These are phyloP conservation scores for Farysia itapuensis DNA, from an alignment of 1,284 basidiomycete genomes.

Conservation along the genomic window DNA sequence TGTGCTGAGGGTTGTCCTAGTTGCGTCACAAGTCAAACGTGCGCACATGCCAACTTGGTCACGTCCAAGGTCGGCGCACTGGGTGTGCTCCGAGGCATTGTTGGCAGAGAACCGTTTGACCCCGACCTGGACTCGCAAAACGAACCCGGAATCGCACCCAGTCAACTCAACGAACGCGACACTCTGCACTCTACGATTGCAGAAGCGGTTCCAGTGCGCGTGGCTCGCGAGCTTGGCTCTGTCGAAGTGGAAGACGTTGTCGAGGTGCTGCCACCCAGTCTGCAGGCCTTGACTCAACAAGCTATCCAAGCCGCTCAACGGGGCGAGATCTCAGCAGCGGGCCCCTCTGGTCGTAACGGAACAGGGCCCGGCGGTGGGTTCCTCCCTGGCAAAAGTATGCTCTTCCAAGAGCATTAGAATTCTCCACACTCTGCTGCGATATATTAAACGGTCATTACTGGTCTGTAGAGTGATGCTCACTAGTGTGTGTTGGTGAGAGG, in stretches of 20 bases:
- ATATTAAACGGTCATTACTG: too few species aligned
- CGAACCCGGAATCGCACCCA: slow-evolving; percentile 37
- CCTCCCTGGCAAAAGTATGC: slow-evolving; percentile 26
- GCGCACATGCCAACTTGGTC: slow-evolving; percentile 46
- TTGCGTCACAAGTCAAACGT: slow-evolving; percentile 65
- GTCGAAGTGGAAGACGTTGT: slow-evolving; percentile 36
- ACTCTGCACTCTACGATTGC: slow-evolving; percentile 24
- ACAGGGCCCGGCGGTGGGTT: slow-evolving; percentile 26
- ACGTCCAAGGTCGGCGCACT: slow-evolving; percentile 55
- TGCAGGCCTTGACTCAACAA: slow-evolving; percentile 18
- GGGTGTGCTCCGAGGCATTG: slow-evolving; percentile 52
- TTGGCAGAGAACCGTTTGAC: slow-evolving; percentile 51
- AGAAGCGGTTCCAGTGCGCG: slow-evolving; percentile 33
- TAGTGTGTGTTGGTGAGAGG: neutral
- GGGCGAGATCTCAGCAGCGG: neutral
- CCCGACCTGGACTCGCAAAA: slow-evolving; percentile 39
- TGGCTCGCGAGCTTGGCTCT: slow-evolving; percentile 18
- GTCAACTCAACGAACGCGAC: slow-evolving; percentile 17
- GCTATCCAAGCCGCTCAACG: slow-evolving; percentile 11
- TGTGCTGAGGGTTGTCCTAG: slow-evolving; percentile 74
- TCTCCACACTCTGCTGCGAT: too few species aligned
- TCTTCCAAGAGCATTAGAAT: slow-evolving; percentile 38
- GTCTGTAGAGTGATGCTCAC: too few species aligned
- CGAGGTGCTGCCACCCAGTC: slow-evolving; percentile 28
- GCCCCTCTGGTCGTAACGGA: slow-evolving; percentile 13